phyloP scores from a whole-genome alignment of 2,329 filamentous ascomycete species.

The Botrytis byssoidea region DNA sequence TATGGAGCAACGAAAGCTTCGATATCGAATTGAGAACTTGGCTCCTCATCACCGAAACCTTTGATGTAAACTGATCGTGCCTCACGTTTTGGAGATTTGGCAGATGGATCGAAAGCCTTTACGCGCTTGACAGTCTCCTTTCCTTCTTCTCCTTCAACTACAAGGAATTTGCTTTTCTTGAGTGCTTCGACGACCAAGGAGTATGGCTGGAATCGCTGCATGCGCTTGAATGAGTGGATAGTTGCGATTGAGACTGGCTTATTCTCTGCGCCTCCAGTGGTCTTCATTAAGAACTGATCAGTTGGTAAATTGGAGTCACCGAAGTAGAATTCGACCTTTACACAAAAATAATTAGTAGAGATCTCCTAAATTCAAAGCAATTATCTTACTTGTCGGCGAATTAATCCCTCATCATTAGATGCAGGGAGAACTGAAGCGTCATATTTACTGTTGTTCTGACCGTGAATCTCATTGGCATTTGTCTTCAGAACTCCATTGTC shows the following conservation, averaged over 20 bases:
- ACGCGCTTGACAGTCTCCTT: slow-evolving; percentile 75
- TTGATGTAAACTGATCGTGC: slow-evolving; percentile 84
- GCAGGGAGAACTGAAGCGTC: slow-evolving; percentile 55
- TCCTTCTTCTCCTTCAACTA: slow-evolving; percentile 71
- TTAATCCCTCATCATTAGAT: slow-evolving; percentile 62
- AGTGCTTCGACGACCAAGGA: slow-evolving; percentile 79
- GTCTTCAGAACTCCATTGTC: slow-evolving; percentile 34
- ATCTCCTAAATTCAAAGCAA: neutral
- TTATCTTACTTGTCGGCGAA: slow-evolving; percentile 60
- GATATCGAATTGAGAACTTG: slow-evolving; percentile 86
- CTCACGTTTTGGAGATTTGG: slow-evolving; percentile 57
- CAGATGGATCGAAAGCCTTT: slow-evolving; percentile 60
- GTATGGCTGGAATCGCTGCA: slow-evolving; percentile 91
- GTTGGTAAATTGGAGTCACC: slow-evolving; percentile 84
- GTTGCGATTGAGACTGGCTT: slow-evolving; percentile 75
- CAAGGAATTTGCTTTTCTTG: slow-evolving; percentile 70
- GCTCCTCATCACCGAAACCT: slow-evolving; percentile 84
- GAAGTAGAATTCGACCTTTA: slow-evolving; percentile 92
- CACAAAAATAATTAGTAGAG: slow-evolving; percentile 21
- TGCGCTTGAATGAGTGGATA: slow-evolving; percentile 88
- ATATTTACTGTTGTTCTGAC: slow-evolving; percentile 50
- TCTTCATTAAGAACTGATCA: slow-evolving; percentile 82
- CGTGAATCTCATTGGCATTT: slow-evolving; percentile 33
- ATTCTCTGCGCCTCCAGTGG: slow-evolving; percentile 76
- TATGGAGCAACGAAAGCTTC: slow-evolving; percentile 86